Conservation (phyloP, 2,329 filamentous ascomycete species). For the Phialophora verrucosa region DNA sequence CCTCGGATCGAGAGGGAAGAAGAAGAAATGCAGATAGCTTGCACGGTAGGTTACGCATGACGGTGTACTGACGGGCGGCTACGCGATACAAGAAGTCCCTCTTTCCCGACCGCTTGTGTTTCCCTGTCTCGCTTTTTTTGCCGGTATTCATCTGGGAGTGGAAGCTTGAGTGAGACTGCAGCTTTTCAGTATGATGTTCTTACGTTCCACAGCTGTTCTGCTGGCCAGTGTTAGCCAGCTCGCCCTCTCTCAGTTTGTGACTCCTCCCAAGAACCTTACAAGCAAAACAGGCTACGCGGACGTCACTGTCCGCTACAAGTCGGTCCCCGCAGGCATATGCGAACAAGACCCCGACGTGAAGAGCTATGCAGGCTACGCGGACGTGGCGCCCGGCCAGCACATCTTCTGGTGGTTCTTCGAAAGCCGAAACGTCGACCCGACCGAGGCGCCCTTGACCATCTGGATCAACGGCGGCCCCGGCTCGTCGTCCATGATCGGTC, state of each 20-base stretch:
- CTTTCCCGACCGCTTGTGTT: neutral
- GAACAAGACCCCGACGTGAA: slow-evolving; percentile 58
- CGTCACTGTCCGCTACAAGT: slow-evolving; percentile 55
- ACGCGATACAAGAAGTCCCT: slow-evolving; percentile 8
- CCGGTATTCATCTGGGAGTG: neutral
- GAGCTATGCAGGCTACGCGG: slow-evolving; percentile 66
- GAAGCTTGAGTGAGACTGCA: neutral
- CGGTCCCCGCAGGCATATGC: slow-evolving; percentile 55
- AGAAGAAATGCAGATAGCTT: slow-evolving; percentile 8
- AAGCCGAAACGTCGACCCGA: slow-evolving; percentile 44
- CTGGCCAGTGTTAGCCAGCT: slow-evolving; percentile 27
- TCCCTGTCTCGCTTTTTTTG: neutral
- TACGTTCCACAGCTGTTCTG: slow-evolving; percentile 26
- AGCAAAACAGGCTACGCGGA: slow-evolving; percentile 47
- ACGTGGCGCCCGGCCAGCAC: slow-evolving; percentile 58
- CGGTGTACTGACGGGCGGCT: neutral
- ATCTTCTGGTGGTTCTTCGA: slow-evolving; percentile 57
- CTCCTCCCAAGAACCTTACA: slow-evolving; percentile 47
- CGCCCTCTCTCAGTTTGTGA: slow-evolving; percentile 46
- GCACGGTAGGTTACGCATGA: neutral
- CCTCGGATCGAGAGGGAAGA: slow-evolving; percentile 8
- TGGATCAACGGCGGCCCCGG: slow-evolving; percentile 50
- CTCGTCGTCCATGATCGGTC: slow-evolving; percentile 45
- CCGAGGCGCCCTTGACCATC: slow-evolving; percentile 43
- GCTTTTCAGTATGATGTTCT: slow-evolving; percentile 21